Evolutionary conservation across 148 eudicot genomes (phyloP), one percentile per base, ranked within the genome.

Genomic region (Dianthus caryophyllus): DNA sequence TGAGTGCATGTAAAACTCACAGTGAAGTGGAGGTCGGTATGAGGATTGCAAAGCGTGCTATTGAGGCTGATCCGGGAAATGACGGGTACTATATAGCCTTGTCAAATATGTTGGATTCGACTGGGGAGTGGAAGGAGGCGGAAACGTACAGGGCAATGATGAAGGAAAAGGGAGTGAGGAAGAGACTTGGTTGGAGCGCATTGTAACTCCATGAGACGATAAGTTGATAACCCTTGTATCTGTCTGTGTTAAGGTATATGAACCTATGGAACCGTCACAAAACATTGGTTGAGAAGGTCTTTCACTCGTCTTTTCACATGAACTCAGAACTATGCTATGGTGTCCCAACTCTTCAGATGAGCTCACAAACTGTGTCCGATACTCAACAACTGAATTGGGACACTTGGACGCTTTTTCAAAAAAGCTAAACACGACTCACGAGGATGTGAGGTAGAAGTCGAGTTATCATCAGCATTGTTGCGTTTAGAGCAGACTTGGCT

Each of bases 171-270:
- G 88, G 85, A 25, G 82, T 89, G 33, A 78, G 65, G 68, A 89
- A 83, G 79, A 77, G 70, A 48, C 75, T 68, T 70, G 96, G 92
- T 67, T 87, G 91, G 96, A 89, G 96, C 78, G 46, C 87, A 29
- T 75, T 77, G 9, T 87, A 82, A 80, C 64, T 59, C 5, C 26
- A 15, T 4, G 54, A 20, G 21, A 41, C 44, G n/a, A n/a, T n/a
- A n/a, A n/a, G n/a, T n/a, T n/a, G n/a, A n/a, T n/a, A n/a, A n/a
- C n/a, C n/a, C n/a, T n/a, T n/a, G n/a, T n/a, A n/a, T n/a, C n/a
- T n/a, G n/a, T n/a, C n/a, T n/a, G n/a, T n/a, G n/a, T n/a, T n/a
- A n/a, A n/a, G n/a, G n/a, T n/a, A n/a, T n/a, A n/a, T n/a, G n/a
- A n/a, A n/a, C n/a, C n/a, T n/a, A n/a, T n/a, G n/a, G n/a, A 44